These are phyloP conservation scores for Colletotrichum sublineola DNA, from an alignment of 2,329 filamentous ascomycete species.

Conservation along the genomic window DNA sequence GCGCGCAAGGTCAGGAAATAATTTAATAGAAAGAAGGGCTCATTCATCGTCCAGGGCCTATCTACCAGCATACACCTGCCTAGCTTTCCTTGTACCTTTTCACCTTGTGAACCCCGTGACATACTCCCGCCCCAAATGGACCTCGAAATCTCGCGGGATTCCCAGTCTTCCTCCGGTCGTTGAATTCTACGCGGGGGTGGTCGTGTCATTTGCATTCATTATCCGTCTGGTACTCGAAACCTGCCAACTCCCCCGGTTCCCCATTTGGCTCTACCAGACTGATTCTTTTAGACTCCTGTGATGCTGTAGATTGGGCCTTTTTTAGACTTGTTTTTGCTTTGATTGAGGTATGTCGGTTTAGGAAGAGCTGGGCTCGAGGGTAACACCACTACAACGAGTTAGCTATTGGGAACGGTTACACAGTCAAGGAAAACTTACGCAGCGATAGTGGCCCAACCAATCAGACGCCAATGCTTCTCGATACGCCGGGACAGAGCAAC, in stretches of 20 bases:
- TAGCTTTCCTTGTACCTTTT: conserved; percentile 25
- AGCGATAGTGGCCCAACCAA: conserved; percentile 89
- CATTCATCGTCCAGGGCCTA: conserved; percentile 37
- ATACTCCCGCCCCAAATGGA: conserved; percentile 11
- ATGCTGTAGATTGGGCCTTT: conserved; percentile 40
- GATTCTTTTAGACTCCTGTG: conserved; percentile 39
- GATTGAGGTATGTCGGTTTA: conserved; percentile 47
- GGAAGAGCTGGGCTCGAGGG: conserved; percentile 64
- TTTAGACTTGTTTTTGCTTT: conserved; percentile 32
- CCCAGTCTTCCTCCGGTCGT: conserved; percentile 17
- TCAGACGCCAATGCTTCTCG: conserved; percentile 98
- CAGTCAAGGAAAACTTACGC: conserved; percentile 61
- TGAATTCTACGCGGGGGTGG: conserved; percentile 29
- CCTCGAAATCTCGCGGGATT: conserved; percentile 26
- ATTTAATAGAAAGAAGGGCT: conserved; percentile 44
- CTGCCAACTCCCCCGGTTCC: conserved; percentile 16
- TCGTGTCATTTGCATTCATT: conserved; percentile 41
- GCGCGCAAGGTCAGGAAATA: conserved; percentile 86
- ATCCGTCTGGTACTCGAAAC: conserved; percentile 39
- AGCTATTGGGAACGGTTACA: conserved; percentile 38
- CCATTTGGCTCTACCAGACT: conserved; percentile 35
- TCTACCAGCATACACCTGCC: conserved; percentile 40
- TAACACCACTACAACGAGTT: conserved; percentile 62
- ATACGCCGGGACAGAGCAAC: conserved; percentile 96
- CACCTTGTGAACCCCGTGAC: conserved; percentile 22